These are phyloP conservation scores for Paratinospora sagittata DNA, from an alignment of 164 flowering plant species.

Conservation along the genomic window DNA sequence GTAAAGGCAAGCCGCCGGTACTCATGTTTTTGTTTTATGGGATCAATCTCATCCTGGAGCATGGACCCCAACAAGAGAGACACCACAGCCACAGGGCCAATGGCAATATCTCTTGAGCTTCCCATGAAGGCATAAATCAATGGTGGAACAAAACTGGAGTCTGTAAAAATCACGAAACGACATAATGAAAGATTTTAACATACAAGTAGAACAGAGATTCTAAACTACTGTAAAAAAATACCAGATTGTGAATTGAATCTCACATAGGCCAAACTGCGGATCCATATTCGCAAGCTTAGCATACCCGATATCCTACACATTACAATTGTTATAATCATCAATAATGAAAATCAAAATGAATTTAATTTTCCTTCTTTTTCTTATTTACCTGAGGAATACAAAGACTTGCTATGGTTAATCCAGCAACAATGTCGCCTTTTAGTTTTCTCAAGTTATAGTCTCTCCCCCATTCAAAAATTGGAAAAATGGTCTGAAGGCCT, in stretches of 20 bases:
- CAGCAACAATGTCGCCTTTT: slow-evolving; percentile 66
- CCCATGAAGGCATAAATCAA: slow-evolving; percentile 89
- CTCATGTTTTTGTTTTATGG: slow-evolving; percentile 28
- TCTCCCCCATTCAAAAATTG: slow-evolving; percentile 65
- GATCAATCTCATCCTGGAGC: slow-evolving; percentile 67
- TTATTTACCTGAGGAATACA: slow-evolving; percentile 76
- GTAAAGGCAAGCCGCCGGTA: slow-evolving; percentile 79
- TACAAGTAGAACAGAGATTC: neutral
- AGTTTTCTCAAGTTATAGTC: slow-evolving; percentile 44
- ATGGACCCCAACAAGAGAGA: slow-evolving; percentile 79
- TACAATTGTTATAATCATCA: neutral
- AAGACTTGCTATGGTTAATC: slow-evolving; percentile 87
- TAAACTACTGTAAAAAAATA: neutral
- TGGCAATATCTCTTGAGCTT: slow-evolving; percentile 91
- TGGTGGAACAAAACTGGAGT: slow-evolving; percentile 97
- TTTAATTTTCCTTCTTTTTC: neutral
- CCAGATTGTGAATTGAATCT: slow-evolving; percentile 23
- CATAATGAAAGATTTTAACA: neutral
- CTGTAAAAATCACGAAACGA: slow-evolving; percentile 27
- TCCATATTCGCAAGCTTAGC: slow-evolving; percentile 60
- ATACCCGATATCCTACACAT: slow-evolving; percentile 66
- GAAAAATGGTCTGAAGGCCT: slow-evolving; percentile 59
- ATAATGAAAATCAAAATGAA: neutral
- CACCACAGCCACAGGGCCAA: slow-evolving; percentile 95
- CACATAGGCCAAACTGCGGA: slow-evolving; percentile 72